Evolutionary conservation across 2,329 filamentous ascomycete species (phyloP), one percentile per base, ranked within the genome.

Genomic region (Alternaria atra): DNA sequence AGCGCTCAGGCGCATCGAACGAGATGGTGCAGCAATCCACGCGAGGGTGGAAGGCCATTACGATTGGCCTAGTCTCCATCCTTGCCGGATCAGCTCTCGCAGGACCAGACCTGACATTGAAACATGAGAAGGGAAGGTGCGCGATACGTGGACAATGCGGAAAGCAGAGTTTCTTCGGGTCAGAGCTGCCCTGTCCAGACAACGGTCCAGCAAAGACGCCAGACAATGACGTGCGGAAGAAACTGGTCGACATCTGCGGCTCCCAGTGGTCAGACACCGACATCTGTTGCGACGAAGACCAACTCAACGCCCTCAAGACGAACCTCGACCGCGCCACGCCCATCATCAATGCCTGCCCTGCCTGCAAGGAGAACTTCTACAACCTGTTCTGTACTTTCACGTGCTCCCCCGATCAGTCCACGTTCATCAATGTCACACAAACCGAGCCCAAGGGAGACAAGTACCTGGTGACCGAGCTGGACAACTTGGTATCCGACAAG

Each of bases 371-470:
- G 72, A 99, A 99, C 83, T 99, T 99, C 84, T 98, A 92, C 84
- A 97, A 99, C 82, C 85, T 96, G 44, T 99, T 99, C 80, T 99
- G 95, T 82, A 96, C 93, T 5, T 98, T 99, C 75, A 98, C 94
- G 2, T 99, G 96, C 82, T 99, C 95, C 5, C 94, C 96, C 6
- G 91, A 99, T 73, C 95, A 99, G 78, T 97, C 93, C 0, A 84
- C 97, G 0, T 99, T 99, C 75, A 84, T 99, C 77, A 99, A 99
- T 73, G 89, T 99, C 43, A 98, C 95, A 10, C 81, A 89, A 54
- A 91, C 90, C 0, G 86, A 87, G 64, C 79, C 85, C 23, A 92
- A 84, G 79, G 78, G 82, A 65, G 75, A 85, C 79, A 89, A 89
- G 67, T 81, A 82, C 58, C 80, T 93, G n/a, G 93, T 97, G 13